A percentile compares a stretch with the other conserved stretches of the same genome.
Conservation (phyloP, 176 grass and related monocot species). For the Zoysia japonica region DNA sequence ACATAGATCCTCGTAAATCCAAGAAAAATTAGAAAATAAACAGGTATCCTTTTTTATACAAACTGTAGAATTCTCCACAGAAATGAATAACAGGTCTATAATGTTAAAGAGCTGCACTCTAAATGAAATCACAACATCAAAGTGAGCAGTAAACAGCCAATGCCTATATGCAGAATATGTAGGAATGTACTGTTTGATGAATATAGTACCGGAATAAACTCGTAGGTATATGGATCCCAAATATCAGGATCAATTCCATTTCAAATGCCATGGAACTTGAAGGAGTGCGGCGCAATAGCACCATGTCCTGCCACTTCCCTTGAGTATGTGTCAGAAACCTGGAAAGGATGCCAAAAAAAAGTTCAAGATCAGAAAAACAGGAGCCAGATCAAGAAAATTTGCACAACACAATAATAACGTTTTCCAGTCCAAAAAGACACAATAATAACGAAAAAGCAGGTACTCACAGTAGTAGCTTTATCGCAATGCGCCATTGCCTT, state of each 20-base stretch:
- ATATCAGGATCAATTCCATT: slow-evolving; percentile 85
- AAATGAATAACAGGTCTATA: not conserved
- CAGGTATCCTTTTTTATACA: not conserved
- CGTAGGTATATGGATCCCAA: slow-evolving; percentile 71
- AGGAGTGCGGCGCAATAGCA: slow-evolving; percentile 81
- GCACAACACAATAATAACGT: not conserved
- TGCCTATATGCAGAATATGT: slow-evolving; percentile 7
- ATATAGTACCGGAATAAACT: slow-evolving; percentile 54
- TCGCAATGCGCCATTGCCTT: slow-evolving; percentile 76
- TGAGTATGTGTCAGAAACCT: slow-evolving; percentile 88
- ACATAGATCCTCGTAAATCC: not conserved
- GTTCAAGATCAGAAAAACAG: not conserved
- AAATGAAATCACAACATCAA: slow-evolving; percentile 5
- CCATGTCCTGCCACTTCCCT: slow-evolving; percentile 83
- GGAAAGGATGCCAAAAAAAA: slow-evolving; percentile 30
- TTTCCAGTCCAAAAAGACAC: no score
- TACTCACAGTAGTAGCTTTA: slow-evolving; percentile 94
- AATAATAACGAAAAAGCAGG: not conserved
- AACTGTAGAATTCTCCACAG: not conserved
- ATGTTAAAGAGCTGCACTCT: not conserved
- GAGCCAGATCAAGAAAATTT: slow-evolving; percentile 12
- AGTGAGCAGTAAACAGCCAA: slow-evolving; percentile 18
- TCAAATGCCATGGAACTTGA: slow-evolving; percentile 73
- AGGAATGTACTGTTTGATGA: not conserved
- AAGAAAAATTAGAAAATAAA: not conserved